phyloP scores from a whole-genome alignment of 1,284 basidiomycete genomes.

The Rhodotorula sp. region DNA sequence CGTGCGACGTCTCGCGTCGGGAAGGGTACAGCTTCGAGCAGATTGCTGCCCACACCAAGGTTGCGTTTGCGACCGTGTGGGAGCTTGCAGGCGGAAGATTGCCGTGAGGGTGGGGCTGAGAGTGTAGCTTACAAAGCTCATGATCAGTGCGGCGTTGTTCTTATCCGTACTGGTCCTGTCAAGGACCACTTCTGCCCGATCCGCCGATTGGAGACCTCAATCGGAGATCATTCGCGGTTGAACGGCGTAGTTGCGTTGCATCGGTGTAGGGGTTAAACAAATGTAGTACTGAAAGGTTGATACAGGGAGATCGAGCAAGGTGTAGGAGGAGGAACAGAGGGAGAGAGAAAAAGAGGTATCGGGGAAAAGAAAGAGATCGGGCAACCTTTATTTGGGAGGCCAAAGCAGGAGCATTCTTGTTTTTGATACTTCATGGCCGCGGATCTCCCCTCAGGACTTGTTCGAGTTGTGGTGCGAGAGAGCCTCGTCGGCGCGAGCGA shows the following conservation, averaged over 20 bases:
- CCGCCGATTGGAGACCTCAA: too few relatives aligned
- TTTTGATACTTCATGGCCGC: background rate
- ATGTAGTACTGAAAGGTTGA: background rate
- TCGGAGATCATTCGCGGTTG: too few relatives aligned
- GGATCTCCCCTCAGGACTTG: background rate
- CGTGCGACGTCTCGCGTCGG: conserved; percentile 43
- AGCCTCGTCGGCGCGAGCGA: conserved; percentile 77
- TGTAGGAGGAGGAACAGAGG: background rate
- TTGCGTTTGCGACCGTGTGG: conserved; percentile 42
- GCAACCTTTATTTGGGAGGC: background rate
- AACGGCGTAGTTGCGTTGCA: background rate
- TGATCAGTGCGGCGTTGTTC: too few relatives aligned
- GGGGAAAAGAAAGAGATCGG: background rate
- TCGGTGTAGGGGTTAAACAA: background rate
- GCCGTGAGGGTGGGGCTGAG: background rate
- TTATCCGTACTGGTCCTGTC: too few relatives aligned
- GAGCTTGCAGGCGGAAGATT: conserved; percentile 4
- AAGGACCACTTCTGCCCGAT: too few relatives aligned
- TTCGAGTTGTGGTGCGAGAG: conserved; percentile 50
- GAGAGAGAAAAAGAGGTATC: background rate
- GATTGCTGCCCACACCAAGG: conserved; percentile 43
- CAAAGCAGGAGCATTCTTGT: background rate
- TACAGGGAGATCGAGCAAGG: background rate
- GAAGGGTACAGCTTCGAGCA: conserved; percentile 47
- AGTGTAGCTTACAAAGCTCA: too few relatives aligned